phyloP scores from a whole-genome alignment of 495 filamentous ascomycete species.

The Xylaria flabelliformis region DNA sequence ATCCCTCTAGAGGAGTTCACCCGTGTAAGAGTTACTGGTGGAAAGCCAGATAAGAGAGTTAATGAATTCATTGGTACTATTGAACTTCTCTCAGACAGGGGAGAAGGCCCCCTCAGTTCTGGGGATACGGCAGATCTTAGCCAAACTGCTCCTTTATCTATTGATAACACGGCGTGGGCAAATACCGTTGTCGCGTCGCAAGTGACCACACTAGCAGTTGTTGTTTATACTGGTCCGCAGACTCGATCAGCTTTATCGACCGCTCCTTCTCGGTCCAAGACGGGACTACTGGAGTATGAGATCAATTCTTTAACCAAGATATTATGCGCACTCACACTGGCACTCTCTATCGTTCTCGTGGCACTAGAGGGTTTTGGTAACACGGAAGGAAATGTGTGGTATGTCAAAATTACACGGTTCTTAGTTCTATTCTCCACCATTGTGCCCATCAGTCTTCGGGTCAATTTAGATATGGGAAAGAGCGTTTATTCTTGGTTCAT shows the following conservation, averaged over 20 bases:
- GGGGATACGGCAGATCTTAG: constrained; percentile 32
- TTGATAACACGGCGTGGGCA: constrained; percentile 98
- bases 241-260: constrained; percentile 95
- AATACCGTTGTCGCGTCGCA: constrained; percentile 97
- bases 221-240: constrained; percentile 94
- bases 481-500: constrained; percentile 96
- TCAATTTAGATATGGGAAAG: constrained; percentile 98
- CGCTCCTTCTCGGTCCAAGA: constrained; percentile 87
- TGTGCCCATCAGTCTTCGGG: constrained; percentile 93
- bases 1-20: constrained; percentile 72
- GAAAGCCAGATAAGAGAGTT: constrained; percentile 87
- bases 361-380: constrained; percentile 80
- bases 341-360: constrained; percentile 88
- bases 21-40: constrained; percentile 77
- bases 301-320: constrained; percentile 99
- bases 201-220: constrained; percentile 81
- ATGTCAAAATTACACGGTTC: constrained; percentile 93
- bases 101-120: constrained; percentile 40
- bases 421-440: constrained; percentile 98
- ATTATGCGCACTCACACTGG: constrained; percentile 83
- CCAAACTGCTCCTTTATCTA: constrained; percentile 76
- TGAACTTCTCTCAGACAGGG: constrained; percentile 60
- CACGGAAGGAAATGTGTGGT: constrained; percentile 73
- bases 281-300: constrained; percentile 90
- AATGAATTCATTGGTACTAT: constrained; percentile 92